These are phyloP conservation scores for Colletotrichum sp. DNA, from an alignment of 2,329 filamentous ascomycete genomes.

Conservation along the genomic window DNA sequence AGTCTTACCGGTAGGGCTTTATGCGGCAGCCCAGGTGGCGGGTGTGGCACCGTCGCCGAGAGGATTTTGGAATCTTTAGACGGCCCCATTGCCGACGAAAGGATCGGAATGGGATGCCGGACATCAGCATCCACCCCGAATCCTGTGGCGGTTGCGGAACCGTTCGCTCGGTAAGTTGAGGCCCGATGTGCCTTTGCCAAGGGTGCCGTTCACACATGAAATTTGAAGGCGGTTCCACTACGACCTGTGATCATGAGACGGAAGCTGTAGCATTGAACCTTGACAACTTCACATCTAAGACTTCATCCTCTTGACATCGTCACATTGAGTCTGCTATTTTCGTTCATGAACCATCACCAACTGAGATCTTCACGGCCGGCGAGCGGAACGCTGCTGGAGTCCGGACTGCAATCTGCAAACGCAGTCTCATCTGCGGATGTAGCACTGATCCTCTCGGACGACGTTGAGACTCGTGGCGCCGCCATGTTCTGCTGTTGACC, in stretches of 20 bases:
- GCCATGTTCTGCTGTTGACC: slow-evolving; percentile 2
- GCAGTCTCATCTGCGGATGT: background rate
- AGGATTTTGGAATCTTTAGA: background rate
- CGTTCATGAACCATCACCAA: background rate
- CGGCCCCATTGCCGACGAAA: background rate
- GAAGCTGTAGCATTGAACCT: background rate
- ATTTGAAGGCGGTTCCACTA: background rate
- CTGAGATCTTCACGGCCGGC: background rate
- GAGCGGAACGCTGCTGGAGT: background rate
- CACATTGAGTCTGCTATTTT: background rate
- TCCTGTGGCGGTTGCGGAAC: background rate
- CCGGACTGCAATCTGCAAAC: background rate
- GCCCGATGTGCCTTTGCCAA: background rate
- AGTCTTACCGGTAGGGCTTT: background rate
- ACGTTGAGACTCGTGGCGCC: slow-evolving; percentile 6
- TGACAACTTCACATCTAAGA: background rate
- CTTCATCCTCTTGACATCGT: background rate
- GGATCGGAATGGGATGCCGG: background rate
- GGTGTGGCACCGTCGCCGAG: background rate
- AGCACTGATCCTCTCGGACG: background rate
- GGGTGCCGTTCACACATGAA: background rate
- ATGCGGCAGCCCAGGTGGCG: background rate
- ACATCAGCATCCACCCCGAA: background rate
- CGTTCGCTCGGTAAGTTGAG: background rate
- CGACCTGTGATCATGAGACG: background rate